Evolutionary conservation across 106 monocot genomes (phyloP).

Genomic region (Phalaenopsis equestris): DNA sequence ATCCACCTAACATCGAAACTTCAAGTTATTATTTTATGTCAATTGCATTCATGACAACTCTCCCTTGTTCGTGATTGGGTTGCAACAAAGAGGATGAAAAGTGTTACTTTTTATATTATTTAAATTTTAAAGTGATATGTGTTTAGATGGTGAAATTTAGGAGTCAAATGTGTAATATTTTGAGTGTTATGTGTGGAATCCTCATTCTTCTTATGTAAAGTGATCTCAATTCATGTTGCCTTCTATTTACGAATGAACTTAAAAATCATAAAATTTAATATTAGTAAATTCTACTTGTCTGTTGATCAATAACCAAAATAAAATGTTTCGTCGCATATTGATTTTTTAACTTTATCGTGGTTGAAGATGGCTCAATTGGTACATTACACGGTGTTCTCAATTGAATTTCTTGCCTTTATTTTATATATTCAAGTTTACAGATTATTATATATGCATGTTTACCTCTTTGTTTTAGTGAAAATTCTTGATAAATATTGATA

Average conservation of each 20-base stretch:
- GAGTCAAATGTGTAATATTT: no score
- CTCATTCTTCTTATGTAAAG: not conserved
- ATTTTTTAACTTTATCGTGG: not conserved
- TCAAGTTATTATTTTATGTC: no score
- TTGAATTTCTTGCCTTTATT: not conserved
- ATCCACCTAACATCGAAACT: no score
- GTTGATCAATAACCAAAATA: not conserved
- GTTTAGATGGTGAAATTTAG: no score
- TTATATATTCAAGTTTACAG: not conserved
- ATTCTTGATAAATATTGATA: not conserved
- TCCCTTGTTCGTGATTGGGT: no score
- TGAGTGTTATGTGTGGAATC: no score
- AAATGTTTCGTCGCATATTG: no score
- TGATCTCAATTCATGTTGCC: not conserved
- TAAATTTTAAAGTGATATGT: no score
- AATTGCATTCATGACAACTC: no score
- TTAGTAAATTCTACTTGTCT: not conserved
- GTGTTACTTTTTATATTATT: no score
- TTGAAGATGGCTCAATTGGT: not conserved
- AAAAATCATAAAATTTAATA: not conserved
- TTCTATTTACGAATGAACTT: no score
- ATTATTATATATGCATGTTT: not conserved
- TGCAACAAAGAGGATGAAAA: no score
- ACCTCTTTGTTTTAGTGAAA: not conserved
- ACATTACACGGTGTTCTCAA: not conserved